phyloP scores from a whole-genome alignment of 129 eudicot genomes.

The Cynara cardunculus region DNA sequence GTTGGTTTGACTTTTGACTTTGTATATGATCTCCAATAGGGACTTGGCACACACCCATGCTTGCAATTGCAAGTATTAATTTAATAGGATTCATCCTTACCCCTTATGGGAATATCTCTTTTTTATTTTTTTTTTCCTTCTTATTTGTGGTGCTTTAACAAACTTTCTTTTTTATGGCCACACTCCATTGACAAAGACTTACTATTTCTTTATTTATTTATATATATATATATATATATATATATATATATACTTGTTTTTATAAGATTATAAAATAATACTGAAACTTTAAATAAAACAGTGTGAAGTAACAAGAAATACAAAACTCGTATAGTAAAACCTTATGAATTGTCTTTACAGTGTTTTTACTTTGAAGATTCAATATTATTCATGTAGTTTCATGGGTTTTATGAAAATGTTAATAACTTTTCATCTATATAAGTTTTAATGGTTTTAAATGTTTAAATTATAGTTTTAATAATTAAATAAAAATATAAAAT shows the following conservation, averaged over 20 bases:
- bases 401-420: too few relatives aligned
- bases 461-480: too few relatives aligned
- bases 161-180: constrained; percentile 27
- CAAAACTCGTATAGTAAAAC: too few relatives aligned
- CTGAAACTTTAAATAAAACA: too few relatives aligned
- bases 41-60: constrained; percentile 30
- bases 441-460: too few relatives aligned
- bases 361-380: too few relatives aligned
- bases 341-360: too few relatives aligned
- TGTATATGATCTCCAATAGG: constrained; percentile 25
- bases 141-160: constrained; percentile 56
- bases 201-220: background rate
- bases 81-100: constrained; percentile 18
- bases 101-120: constrained; percentile 17
- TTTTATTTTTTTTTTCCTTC: constrained; percentile 4
- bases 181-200: constrained; percentile 21
- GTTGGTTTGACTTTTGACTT: constrained; percentile 51
- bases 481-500: background rate
- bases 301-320: too few relatives aligned
- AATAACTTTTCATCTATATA: background rate
- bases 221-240: background rate
- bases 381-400: too few relatives aligned
- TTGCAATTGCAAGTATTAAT: constrained; percentile 22
- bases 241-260: background rate
- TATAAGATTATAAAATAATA: too few relatives aligned